Evolutionary conservation across 306 rosid species (phyloP), one percentile per base, ranked within the genome.

Genomic region (Rosa persica): DNA sequence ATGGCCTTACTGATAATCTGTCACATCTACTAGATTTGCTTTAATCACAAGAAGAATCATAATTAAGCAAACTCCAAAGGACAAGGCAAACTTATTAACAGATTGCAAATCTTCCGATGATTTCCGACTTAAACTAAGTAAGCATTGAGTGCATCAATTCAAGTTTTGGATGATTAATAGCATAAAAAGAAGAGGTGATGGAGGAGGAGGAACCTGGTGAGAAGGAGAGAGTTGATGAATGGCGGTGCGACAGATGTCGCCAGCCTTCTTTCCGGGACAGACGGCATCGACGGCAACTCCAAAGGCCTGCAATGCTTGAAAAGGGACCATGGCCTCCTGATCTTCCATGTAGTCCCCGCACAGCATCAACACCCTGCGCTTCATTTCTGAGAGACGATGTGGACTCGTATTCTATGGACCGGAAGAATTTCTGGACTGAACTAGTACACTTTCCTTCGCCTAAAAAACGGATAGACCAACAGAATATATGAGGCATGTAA

Each of bases 261-360:
- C 95, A 51, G 97, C 80, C 77, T 89, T 92, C 86, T 86, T 92
- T 15, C 92, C 91, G 9, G 98, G 97, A 75, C 97, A 94, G 47
- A 88, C 95, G 36, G 98, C 93, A 54, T 94, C 90, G 27, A 92
- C 97, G 44, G 87, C 22, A 58, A 94, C 52, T 30, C 97, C 97
- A 42, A 75, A 92, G 12, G 98, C 97, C 76, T 76, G 93, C 80
- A 94, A 22, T 5, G 97, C 93, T 76, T 92, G 98, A 82, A 94
- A 94, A 5, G 97, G 95, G 73, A 94, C 93, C 87, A 94, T 94
- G 20, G 77, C 93, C 82, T 94, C 98, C 51, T 47, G 85, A 75
- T 94, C 98, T 87, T 94, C 98, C 93, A 90, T 78, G 92, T 79
- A 94, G 70, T 94, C 98, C 15, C 96, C 98, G 86, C 97, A 94